phyloP scores from a whole-genome alignment of 768 basidiomycete genomes.

The Tylopilus vinaceipallidus region DNA sequence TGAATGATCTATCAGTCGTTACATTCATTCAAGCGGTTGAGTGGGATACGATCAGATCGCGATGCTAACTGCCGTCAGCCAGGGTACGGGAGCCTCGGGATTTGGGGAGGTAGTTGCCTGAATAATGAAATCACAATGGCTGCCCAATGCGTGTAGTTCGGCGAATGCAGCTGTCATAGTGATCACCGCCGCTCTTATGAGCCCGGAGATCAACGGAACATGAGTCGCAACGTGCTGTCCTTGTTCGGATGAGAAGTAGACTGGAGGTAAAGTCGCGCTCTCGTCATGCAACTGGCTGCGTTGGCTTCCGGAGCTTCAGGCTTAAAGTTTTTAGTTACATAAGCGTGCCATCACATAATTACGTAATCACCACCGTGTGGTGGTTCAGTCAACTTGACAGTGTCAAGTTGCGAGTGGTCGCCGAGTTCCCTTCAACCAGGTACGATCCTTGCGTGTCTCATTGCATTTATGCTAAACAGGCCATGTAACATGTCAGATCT shows the following conservation, averaged over 20 bases:
- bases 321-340: no score
- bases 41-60: slow-evolving; percentile 25
- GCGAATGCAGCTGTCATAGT: slow-evolving; percentile 18
- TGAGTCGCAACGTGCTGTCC: neutral
- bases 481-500: neutral
- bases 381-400: neutral
- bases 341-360: slow-evolving; percentile 3
- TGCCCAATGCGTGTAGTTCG: slow-evolving; percentile 18
- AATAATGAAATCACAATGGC: slow-evolving; percentile 5
- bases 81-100: neutral
- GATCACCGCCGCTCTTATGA: slow-evolving; percentile 17
- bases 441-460: neutral
- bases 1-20: slow-evolving; percentile 13
- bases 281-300: no score
- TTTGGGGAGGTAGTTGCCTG: slow-evolving; percentile 15
- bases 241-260: neutral
- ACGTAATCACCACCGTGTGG: slow-evolving; percentile 7
- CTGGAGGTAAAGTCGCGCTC: no score
- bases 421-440: slow-evolving; percentile 1
- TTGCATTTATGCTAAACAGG: neutral
- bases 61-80: slow-evolving; percentile 10
- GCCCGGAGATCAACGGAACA: slow-evolving; percentile 13
- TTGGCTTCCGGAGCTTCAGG: no score
- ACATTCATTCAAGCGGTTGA: slow-evolving; percentile 18
- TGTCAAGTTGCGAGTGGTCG: neutral